Base-by-base conservation (phyloP, 495 filamentous ascomycete species). In the Penicillium diatomitis region DNA sequence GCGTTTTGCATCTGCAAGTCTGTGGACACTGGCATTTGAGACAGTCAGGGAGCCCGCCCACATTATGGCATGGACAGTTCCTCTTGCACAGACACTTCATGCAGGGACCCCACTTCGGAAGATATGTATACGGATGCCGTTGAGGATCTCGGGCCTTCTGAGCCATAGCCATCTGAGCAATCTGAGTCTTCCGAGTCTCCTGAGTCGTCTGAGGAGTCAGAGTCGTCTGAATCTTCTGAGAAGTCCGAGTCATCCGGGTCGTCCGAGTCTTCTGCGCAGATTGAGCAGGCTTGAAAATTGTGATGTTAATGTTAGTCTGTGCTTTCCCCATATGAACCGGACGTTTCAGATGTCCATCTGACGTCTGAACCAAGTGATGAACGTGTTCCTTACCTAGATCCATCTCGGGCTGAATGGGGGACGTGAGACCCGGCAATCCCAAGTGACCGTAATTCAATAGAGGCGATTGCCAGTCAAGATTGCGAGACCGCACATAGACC, bases 401-500 rank as follows among this genome's bases (percentile, higher is more conserved):
- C 5, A 44, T 30, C 7, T 54, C 41, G 6, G 53, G 41, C 0
- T n/a, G 4, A 4, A 63, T 36, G 5, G 35, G 43, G 2, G 39
- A 8, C 0, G 35, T 8, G 4, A 65, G 44, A 7, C 38, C 31
- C 0, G 39, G 49, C 8, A 61, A 36, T 8, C 30, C 10, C 6
- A 47, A 27, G 3, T 53, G 27, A 3, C 46, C 11, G 42, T 64
- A 44, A 9, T 41, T 29, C 8, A 56, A 27, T 9, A 65, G 50
- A 6, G 44, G 51, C 4, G 56, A 56, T 11, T 50, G 51, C 66
- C 67, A 72, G 28, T 65, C 62, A 1, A 72, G 44, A 0, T 48
- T 50, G 32, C 61, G 57, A 6, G 55, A 46, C 6, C 58, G 55
- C 4, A 61, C 64, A 48, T 66, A 70, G 2, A 63, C 27, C 27